Conservation (phyloP, 169 alveolate genomes). For the Cryptosporidium ubiquitum region DNA sequence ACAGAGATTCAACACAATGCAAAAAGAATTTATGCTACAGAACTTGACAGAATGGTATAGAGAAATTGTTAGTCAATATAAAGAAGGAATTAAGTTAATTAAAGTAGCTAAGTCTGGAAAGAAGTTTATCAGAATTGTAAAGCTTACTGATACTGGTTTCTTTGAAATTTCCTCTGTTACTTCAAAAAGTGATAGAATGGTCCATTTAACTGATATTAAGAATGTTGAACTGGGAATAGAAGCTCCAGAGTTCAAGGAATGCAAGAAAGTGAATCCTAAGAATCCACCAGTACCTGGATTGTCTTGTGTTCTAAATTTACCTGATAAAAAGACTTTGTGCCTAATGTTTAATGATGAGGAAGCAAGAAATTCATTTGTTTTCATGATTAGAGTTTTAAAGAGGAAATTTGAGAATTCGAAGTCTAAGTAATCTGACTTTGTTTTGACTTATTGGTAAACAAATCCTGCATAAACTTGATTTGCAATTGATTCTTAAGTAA, state of each 20-base stretch:
- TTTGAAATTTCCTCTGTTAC: slow-evolving; percentile 71
- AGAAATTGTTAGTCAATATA: slow-evolving; percentile 77
- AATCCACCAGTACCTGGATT: slow-evolving; percentile 69
- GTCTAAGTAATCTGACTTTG: neutral
- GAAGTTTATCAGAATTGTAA: slow-evolving; percentile 77
- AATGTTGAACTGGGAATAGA: slow-evolving; percentile 57
- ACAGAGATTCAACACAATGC: slow-evolving; percentile 74
- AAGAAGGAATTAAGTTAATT: slow-evolving; percentile 77
- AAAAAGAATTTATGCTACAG: slow-evolving; percentile 76
- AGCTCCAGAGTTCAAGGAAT: slow-evolving; percentile 45
- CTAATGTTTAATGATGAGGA: slow-evolving; percentile 68
- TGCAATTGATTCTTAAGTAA: neutral
- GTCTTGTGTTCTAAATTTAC: slow-evolving; percentile 55
- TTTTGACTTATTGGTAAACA: neutral
- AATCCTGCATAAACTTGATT: neutral
- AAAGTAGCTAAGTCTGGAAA: slow-evolving; percentile 77
- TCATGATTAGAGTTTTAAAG: slow-evolving; percentile 68
- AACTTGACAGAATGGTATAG: slow-evolving; percentile 77
- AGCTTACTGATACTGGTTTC: slow-evolving; percentile 75
- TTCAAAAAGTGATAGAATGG: slow-evolving; percentile 62
- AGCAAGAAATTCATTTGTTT: slow-evolving; percentile 71
- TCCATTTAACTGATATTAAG: slow-evolving; percentile 62
- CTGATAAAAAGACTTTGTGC: slow-evolving; percentile 63
- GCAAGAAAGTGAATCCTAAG: slow-evolving; percentile 39
- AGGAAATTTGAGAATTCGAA: slow-evolving; percentile 56